Evolutionary conservation across 495 filamentous ascomycete genomes (phyloP), one percentile per base, ranked within the genome.

Genomic region (Annulohypoxylon stygium): DNA sequence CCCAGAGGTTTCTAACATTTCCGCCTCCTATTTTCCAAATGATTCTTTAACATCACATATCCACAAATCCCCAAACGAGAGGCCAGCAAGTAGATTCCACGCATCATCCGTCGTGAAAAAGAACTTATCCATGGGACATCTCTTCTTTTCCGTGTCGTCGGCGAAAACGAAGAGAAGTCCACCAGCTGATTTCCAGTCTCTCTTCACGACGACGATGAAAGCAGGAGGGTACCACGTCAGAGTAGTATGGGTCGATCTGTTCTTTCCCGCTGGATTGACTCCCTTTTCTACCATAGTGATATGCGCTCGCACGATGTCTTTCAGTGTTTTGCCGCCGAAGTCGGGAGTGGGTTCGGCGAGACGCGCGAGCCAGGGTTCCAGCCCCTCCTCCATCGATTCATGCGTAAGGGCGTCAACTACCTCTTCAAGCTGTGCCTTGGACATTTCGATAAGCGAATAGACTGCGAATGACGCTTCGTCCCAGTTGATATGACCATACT

Each of bases 251-350:
- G 6, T 10, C 2, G 34, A 36, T 10, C 10, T 2, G 10, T 36
- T 36, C 34, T 36, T 23, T 23, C 20, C 20, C 20, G 20, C 34
- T 12, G 11, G 11, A 39, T 39, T 12, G 8, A 12, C 5, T 10
- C 36, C 36, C 9, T 26, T 33, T 20, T 6, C 34, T 16, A 45
- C 63, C 51, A 50, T 36, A 9, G 63, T 37, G 9, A 58, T 37
- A 7, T 66, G 63, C 2, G 63, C 63, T 0, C 9, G 45, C 25
- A 66, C 51, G 1, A 66, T 39, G 11, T 66, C 63, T 10, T 45
- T 58, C 12, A 66, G 20, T 5, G 63, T 66, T 23, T 58, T 57
- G 12, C 63, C 63, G n/a, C 36, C 23, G 41, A 66, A 66, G 25
- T 58, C 8, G 25, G 53, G 34, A n/a, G 37, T 36, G 12, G 63